Conservation (phyloP, 1,139 yeast genomes). For the Protomyces macrosporus region DNA sequence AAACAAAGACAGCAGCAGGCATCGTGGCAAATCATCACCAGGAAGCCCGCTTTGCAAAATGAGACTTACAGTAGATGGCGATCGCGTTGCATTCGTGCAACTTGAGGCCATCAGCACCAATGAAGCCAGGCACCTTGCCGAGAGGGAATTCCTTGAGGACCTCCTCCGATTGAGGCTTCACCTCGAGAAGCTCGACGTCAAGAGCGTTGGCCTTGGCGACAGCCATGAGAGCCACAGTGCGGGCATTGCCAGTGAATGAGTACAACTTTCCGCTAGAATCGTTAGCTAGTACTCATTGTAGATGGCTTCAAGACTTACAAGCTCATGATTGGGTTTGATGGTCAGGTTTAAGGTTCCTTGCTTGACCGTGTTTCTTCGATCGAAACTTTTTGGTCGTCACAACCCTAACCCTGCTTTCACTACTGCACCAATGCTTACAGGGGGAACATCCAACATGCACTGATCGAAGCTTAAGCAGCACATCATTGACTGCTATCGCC, state of each 20-base stretch:
- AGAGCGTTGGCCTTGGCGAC: conserved; percentile 66
- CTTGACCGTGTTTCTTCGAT: too few species aligned
- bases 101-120: conserved; percentile 73
- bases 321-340: not conserved
- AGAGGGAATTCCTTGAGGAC: conserved; percentile 57
- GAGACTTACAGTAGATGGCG: conserved; percentile 43
- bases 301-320: not conserved
- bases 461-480: too few species aligned
- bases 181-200: conserved; percentile 57
- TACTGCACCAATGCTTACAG: not conserved
- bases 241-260: conserved; percentile 23
- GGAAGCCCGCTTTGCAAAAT: too few species aligned
- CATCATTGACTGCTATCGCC: too few species aligned
- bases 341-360: too few species aligned
- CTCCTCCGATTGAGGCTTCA: conserved; percentile 45
- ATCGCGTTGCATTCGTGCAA: conserved; percentile 77
- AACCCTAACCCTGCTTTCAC: not conserved
- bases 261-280: conserved; percentile 7
- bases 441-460: too few species aligned
- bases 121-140: conserved; percentile 56
- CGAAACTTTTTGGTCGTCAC: too few species aligned
- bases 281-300: not conserved
- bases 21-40: not conserved
- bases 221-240: conserved; percentile 24
- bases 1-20: not conserved